Conservation (phyloP, 192 early-diverging fungal species). For the Coemansia sp. region DNA sequence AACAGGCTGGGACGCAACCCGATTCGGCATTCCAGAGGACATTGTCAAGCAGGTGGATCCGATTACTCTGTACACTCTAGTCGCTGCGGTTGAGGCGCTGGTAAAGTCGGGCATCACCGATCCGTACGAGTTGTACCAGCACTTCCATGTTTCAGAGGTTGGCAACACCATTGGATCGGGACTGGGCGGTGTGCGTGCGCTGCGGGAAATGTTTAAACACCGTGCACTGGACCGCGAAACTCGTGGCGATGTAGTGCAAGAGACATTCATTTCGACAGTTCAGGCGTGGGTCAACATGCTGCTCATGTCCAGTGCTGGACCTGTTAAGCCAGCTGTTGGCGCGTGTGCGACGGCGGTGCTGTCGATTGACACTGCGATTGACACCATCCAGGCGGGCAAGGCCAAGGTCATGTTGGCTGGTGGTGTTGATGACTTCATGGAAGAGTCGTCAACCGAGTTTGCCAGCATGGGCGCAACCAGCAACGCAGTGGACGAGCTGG, state of each 20-base stretch:
- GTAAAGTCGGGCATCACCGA: constrained; percentile 89
- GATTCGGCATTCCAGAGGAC: constrained; percentile 90
- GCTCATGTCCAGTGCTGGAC: constrained; percentile 86
- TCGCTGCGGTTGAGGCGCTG: constrained; percentile 90
- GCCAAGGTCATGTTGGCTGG: constrained; percentile 91
- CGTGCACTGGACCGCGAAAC: constrained; percentile 74
- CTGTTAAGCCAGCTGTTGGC: constrained; percentile 74
- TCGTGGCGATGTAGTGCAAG: constrained; percentile 84
- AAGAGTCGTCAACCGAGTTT: constrained; percentile 87
- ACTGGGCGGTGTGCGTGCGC: constrained; percentile 78
- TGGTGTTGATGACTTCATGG: constrained; percentile 86
- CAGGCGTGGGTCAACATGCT: constrained; percentile 96
- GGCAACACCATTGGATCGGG: constrained; percentile 88
- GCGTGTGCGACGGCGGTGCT: constrained; percentile 92
- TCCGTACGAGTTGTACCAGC: constrained; percentile 95
- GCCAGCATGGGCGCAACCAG: constrained; percentile 95
- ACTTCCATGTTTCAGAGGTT: constrained; percentile 92
- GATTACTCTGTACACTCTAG: constrained; percentile 81
- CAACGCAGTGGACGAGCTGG: constrained; percentile 80
- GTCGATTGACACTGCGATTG: constrained; percentile 87
- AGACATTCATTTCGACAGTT: constrained; percentile 94
- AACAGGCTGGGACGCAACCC: constrained; percentile 87
- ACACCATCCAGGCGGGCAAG: constrained; percentile 85
- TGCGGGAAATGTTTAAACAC: constrained; percentile 71
- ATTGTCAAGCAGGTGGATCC: constrained; percentile 87